A percentile compares a stretch with the other conserved stretches of the same genome.
phyloP scores from a whole-genome alignment of 2,329 filamentous ascomycete genomes.

The Aspergillus clavatus region DNA sequence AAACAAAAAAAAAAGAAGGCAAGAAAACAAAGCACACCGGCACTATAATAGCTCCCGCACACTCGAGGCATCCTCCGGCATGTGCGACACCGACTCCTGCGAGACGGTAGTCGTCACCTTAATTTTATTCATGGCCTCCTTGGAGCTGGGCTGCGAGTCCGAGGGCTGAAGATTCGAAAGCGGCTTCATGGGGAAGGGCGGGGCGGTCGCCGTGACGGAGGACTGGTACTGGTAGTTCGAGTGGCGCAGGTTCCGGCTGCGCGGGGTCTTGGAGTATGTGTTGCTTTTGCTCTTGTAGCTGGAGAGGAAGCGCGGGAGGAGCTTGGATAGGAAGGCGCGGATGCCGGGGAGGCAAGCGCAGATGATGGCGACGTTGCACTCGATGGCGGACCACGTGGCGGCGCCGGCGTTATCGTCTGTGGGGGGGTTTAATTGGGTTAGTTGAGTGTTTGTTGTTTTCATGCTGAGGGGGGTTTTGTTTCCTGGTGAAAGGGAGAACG shows the following conservation, averaged over 20 bases:
- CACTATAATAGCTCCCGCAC: background rate
- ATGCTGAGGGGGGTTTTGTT: no score
- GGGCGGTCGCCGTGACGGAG: constrained; percentile 15
- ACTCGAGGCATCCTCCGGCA: background rate
- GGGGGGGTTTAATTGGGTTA: no score
- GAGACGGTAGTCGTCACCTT: constrained; percentile 28
- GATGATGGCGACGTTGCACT: constrained; percentile 41
- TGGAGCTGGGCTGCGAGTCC: no score
- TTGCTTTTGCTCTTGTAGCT: constrained; percentile 12
- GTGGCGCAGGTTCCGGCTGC: constrained; percentile 12
- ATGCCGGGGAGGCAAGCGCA: constrained; percentile 37
- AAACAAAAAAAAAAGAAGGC: background rate
- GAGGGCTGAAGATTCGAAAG: no score
- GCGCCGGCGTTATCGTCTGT: constrained; percentile 32
- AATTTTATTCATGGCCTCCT: constrained; percentile 15
- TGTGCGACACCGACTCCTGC: constrained; percentile 16
- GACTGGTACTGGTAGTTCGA: constrained; percentile 20
- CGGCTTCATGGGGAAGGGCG: constrained; percentile 15
- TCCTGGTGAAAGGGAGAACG: constrained; percentile 2
- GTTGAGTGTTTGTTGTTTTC: background rate
- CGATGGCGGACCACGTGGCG: constrained; percentile 42
- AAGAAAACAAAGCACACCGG: no score
- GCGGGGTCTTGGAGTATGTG: constrained; percentile 15
- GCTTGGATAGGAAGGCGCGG: constrained; percentile 21
- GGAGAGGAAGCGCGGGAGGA: constrained; percentile 27